phyloP scores from a whole-genome alignment of 208 protist species.

The Leishmania lainsoni region DNA sequence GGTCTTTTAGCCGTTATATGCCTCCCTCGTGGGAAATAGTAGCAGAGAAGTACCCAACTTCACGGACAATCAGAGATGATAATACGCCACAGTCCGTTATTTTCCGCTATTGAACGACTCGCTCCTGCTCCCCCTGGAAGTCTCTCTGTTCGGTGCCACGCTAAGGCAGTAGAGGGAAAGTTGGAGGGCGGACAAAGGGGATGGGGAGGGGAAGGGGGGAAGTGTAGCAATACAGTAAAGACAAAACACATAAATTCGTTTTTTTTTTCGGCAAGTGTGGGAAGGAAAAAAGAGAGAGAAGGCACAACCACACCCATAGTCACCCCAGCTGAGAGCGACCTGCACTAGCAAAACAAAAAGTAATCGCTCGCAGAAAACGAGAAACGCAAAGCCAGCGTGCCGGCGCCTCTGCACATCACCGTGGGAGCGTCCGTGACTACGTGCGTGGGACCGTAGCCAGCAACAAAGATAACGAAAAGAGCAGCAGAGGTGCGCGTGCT shows the following conservation, averaged over 20 bases:
- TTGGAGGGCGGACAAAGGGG: not conserved
- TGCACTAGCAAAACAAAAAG: not conserved
- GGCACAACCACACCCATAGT: not conserved
- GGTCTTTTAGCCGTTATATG: not conserved
- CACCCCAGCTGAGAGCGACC: not conserved
- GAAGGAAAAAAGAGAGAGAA: constrained; percentile 3
- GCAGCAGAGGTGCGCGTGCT: not conserved
- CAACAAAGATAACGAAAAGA: not conserved
- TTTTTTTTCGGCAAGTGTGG: not conserved
- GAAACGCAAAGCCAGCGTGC: not conserved
- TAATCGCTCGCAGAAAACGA: not conserved
- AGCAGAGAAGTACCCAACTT: not conserved
- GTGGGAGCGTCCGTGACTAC: too few species aligned
- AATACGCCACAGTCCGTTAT: not conserved
- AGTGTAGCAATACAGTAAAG: not conserved
- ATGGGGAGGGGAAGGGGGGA: not conserved
- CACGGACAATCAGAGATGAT: not conserved
- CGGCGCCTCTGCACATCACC: not conserved
- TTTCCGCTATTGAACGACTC: not conserved
- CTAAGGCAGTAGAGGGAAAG: not conserved
- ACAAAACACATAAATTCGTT: not conserved
- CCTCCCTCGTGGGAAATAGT: not conserved
- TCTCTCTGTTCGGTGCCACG: not conserved
- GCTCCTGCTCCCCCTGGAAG: not conserved
- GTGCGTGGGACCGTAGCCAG: not conserved